Evolutionary conservation across 345 rosid species (phyloP).

Genomic region (Triadica sebifera): DNA sequence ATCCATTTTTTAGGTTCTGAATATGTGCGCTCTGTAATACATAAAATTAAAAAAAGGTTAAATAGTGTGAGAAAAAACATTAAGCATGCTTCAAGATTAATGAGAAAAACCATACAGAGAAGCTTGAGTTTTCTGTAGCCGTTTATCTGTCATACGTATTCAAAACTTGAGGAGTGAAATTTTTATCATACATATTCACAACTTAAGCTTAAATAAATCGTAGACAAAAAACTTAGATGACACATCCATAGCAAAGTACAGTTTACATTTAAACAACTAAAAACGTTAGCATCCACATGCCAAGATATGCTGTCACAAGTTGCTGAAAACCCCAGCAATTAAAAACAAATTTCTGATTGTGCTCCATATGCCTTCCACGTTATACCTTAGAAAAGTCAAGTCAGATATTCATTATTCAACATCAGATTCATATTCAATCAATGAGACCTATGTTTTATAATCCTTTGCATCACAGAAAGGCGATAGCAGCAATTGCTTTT

Average conservation of each 20-base stretch:
- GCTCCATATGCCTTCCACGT: not conserved
- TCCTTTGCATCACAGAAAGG: not conserved
- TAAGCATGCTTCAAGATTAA: not conserved
- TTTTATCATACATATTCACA: too few relatives aligned
- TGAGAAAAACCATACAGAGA: too few relatives aligned
- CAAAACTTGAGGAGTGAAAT: too few relatives aligned
- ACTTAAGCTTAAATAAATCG: too few relatives aligned
- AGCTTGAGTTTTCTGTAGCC: too few relatives aligned
- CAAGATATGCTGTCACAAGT: not conserved
- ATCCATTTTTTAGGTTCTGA: conserved; percentile 66
- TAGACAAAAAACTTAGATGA: too few relatives aligned
- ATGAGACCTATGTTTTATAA: not conserved
- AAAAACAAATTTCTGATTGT: not conserved
- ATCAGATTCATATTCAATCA: not conserved
- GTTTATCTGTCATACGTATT: too few relatives aligned
- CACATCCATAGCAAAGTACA: too few relatives aligned
- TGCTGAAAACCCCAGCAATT: not conserved
- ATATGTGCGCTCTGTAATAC: conserved; percentile 49
- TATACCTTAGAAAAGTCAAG: not conserved
- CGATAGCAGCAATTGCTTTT: too few relatives aligned
- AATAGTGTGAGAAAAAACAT: not conserved
- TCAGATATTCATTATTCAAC: not conserved
- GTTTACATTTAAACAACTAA: not conserved
- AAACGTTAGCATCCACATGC: not conserved
- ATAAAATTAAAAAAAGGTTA: conserved; percentile 5